Evolutionary conservation across 2,329 filamentous ascomycete genomes (phyloP).

Genomic region (Amphichorda felina): DNA sequence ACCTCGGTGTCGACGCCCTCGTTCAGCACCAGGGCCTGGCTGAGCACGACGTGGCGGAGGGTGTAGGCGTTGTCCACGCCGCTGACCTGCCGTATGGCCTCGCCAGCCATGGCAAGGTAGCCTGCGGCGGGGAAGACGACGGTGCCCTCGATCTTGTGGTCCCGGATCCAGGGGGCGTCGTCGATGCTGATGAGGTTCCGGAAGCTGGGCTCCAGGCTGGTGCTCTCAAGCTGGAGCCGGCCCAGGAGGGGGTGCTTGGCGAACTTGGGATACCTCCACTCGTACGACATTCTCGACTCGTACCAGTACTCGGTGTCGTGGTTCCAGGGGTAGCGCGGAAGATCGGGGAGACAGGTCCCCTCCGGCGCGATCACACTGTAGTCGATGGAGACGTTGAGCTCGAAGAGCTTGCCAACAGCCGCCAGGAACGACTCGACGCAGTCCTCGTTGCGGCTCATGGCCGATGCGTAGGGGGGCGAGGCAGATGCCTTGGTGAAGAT

Average conservation of each 20-base stretch:
- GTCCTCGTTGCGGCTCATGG: no score
- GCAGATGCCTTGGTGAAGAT: no score
- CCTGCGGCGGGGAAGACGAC: slow-evolving; percentile 26
- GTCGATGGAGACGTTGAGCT: neutral
- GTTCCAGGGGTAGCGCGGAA: slow-evolving; percentile 23
- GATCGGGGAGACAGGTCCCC: slow-evolving; percentile 16
- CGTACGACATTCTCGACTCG: slow-evolving; percentile 5
- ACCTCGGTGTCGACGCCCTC: no score
- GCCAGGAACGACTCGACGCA: no score
- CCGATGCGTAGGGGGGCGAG: no score
- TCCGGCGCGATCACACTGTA: neutral
- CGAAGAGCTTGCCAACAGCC: neutral
- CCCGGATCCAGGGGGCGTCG: slow-evolving; percentile 24
- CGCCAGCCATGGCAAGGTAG: slow-evolving; percentile 15
- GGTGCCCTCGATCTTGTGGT: slow-evolving; percentile 24
- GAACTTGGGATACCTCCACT: slow-evolving; percentile 30
- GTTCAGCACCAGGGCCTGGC: no score
- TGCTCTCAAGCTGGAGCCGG: slow-evolving; percentile 18
- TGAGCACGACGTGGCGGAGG: no score
- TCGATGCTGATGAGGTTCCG: slow-evolving; percentile 2
- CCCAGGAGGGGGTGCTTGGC: slow-evolving; percentile 28
- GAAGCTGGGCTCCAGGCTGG: slow-evolving; percentile 2
- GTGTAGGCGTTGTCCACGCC: no score
- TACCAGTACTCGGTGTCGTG: neutral
- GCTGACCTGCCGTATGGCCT: slow-evolving; percentile 4